phyloP scores from a whole-genome alignment of 306 rosid species.

The Gleditsia sinensis region DNA sequence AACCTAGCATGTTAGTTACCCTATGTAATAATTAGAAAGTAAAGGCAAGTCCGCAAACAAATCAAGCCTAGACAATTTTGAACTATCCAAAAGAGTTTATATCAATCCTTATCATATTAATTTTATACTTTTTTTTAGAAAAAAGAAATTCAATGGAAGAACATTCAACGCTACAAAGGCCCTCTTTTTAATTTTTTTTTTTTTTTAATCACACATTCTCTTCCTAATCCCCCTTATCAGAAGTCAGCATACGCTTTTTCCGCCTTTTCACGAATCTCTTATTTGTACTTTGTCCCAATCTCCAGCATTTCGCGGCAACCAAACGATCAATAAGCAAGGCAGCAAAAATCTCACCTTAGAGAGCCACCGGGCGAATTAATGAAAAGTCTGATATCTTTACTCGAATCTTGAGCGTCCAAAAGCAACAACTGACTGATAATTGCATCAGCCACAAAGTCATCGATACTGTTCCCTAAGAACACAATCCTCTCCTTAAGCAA shows the following conservation, averaged over 20 bases:
- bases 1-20: neutral
- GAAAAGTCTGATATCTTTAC: constrained; percentile 80
- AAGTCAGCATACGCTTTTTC: neutral
- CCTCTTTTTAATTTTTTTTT: too few relatives aligned
- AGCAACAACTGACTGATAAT: constrained; percentile 82
- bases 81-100: neutral
- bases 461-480: constrained; percentile 76
- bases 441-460: constrained; percentile 91
- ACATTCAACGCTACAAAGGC: neutral
- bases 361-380: constrained; percentile 91
- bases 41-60: neutral
- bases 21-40: neutral
- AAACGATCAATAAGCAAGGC: neutral
- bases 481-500: constrained; percentile 89
- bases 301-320: neutral
- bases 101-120: neutral
- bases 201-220: neutral
- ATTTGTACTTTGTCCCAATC: neutral
- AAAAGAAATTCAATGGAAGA: neutral
- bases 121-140: neutral
- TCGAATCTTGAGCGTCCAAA: constrained; percentile 81
- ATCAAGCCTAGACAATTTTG: neutral
- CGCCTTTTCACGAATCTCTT: neutral
- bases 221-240: neutral
- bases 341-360: constrained; percentile 58